phyloP scores from a whole-genome alignment of 768 basidiomycete species.

The Russula foetens region DNA sequence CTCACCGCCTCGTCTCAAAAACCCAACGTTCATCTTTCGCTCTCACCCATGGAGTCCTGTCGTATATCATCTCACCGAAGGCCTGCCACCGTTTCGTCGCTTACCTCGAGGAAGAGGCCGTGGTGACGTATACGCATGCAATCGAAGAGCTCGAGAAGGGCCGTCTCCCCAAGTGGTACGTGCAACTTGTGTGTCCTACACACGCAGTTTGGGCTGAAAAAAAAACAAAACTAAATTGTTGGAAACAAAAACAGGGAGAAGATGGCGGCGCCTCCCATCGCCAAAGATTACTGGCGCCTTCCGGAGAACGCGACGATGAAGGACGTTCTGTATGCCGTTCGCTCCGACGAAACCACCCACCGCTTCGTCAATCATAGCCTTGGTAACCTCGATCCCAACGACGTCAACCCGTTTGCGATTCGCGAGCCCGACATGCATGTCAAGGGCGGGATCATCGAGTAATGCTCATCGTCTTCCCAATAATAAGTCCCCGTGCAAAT shows the following conservation, averaged over 20 bases:
- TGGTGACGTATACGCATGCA: conserved; percentile 80
- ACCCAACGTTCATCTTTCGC: not conserved
- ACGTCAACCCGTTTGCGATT: conserved; percentile 86
- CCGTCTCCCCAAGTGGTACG: conserved; percentile 70
- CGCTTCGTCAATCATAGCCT: conserved; percentile 95
- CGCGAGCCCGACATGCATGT: conserved; percentile 81
- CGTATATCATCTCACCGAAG: conserved; percentile 68
- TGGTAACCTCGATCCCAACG: conserved; percentile 72
- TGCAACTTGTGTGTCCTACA: not conserved
- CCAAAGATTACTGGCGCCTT: conserved; percentile 94
- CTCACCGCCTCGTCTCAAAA: not conserved
- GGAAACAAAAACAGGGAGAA: conserved; percentile 42
- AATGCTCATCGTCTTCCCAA: not conserved
- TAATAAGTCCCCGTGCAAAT: conserved; percentile 3
- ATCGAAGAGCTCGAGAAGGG: conserved; percentile 80
- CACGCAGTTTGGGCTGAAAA: too few species aligned
- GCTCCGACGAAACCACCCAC: conserved; percentile 90
- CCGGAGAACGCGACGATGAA: conserved; percentile 62
- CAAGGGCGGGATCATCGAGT: conserved; percentile 74
- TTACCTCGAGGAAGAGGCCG: conserved; percentile 91
- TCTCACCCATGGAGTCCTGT: conserved; percentile 45
- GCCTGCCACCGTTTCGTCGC: conserved; percentile 89
- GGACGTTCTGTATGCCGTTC: conserved; percentile 86
- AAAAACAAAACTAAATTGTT: not conserved
- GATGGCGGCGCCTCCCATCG: conserved; percentile 74